These are phyloP conservation scores for Euclidium syriacum DNA, from an alignment of 345 rosid species.

Conservation along the genomic window DNA sequence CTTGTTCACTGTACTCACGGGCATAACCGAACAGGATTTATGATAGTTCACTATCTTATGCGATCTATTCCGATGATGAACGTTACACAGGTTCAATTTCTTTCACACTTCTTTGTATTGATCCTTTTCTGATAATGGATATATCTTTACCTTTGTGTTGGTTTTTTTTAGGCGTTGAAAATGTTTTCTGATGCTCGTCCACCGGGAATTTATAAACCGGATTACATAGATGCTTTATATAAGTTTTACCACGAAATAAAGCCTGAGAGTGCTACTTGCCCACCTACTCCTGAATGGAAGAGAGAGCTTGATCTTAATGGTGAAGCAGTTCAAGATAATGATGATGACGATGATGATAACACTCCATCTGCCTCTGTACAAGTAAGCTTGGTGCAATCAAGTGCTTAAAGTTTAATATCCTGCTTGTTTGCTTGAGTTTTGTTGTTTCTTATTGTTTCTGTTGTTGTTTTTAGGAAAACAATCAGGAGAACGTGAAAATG, in stretches of 20 bases:
- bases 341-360: slow-evolving; percentile 12
- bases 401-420: not conserved
- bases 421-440: not conserved
- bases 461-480: slow-evolving; percentile 46
- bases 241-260: slow-evolving; percentile 78
- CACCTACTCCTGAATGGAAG: slow-evolving; percentile 97
- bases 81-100: slow-evolving; percentile 62
- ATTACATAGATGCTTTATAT: slow-evolving; percentile 76
- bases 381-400: not conserved
- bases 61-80: slow-evolving; percentile 59
- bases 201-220: slow-evolving; percentile 95
- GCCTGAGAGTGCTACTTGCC: slow-evolving; percentile 61
- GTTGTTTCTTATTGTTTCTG: not conserved
- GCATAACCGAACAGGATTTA: slow-evolving; percentile 94
- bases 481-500: slow-evolving; percentile 44
- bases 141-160: slow-evolving; percentile 1
- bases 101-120: not conserved
- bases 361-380: slow-evolving; percentile 12
- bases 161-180: slow-evolving; percentile 59
- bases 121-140: not conserved
- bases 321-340: slow-evolving; percentile 44
- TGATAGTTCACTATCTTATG: slow-evolving; percentile 92
- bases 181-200: slow-evolving; percentile 77
- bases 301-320: slow-evolving; percentile 92
- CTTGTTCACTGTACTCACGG: slow-evolving; percentile 99